Percentiles rank a stretch among this genome's conserved stretches.
These are phyloP conservation scores for Actinomucor elegans DNA, from an alignment of 371 early-diverging fungal species.

Conservation along the genomic window DNA sequence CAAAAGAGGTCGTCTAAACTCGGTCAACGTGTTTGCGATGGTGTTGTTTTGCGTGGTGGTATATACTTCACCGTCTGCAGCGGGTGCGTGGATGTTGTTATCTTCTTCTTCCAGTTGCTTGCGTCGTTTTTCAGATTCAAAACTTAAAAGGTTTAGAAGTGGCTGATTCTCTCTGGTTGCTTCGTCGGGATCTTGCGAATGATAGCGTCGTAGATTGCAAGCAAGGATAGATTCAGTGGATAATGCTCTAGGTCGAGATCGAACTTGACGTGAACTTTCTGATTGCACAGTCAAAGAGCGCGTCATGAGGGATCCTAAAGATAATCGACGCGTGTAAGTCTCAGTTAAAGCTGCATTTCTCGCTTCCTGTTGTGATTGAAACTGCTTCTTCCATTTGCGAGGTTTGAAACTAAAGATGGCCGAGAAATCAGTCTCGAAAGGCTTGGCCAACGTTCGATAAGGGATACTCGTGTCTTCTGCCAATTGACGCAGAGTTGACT, in stretches of 20 bases:
- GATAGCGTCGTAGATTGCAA: not conserved
- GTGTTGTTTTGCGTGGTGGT: not conserved
- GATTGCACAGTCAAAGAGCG: not conserved
- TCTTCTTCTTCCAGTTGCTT: constrained; percentile 3
- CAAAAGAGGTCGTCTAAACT: constrained; percentile 7
- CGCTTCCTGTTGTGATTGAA: not conserved
- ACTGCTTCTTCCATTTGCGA: constrained; percentile 14
- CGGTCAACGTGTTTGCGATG: not conserved
- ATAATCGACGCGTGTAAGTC: constrained; percentile 16
- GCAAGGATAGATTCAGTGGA: constrained; percentile 14
- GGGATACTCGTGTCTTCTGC: constrained; percentile 35
- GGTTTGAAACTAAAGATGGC: constrained; percentile 32
- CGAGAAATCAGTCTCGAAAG: constrained; percentile 26
- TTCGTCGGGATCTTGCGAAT: not conserved
- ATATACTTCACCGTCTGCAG: not conserved
- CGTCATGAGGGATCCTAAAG: constrained; percentile 17
- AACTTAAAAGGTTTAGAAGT: constrained; percentile 6
- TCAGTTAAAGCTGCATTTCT: constrained; percentile 6
- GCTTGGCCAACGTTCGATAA: constrained; percentile 20
- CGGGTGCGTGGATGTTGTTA: not conserved
- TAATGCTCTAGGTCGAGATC: constrained; percentile 18
- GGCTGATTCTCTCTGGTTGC: constrained; percentile 2
- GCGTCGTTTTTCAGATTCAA: constrained; percentile 9
- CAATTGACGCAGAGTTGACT: constrained; percentile 30
- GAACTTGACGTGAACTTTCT: not conserved